phyloP scores from a whole-genome alignment of 768 basidiomycete species.

The Mycena epipterygia region DNA sequence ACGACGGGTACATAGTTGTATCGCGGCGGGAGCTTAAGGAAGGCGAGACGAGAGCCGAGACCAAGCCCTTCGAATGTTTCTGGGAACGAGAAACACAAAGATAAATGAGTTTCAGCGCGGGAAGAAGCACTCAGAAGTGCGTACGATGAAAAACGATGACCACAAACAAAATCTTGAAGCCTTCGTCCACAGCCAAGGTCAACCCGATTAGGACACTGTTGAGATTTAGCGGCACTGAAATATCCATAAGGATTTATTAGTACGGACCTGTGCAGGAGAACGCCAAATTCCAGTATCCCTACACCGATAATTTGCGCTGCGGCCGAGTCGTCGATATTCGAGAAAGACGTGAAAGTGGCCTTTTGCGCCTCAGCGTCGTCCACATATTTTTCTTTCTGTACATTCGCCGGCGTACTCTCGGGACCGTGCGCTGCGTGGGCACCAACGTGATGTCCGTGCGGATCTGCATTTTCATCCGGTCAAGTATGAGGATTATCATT shows the following conservation, averaged over 20 bases:
- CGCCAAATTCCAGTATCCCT: slow-evolving; percentile 94
- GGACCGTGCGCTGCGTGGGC: slow-evolving; percentile 80
- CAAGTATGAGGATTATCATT: not conserved
- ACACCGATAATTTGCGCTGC: slow-evolving; percentile 84
- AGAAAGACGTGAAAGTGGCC: slow-evolving; percentile 76
- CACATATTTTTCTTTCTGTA: slow-evolving; percentile 27
- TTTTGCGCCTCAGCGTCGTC: slow-evolving; percentile 51
- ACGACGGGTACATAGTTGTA: slow-evolving; percentile 70
- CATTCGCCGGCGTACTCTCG: slow-evolving; percentile 47
- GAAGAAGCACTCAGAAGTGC: slow-evolving; percentile 58
- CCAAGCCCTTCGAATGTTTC: slow-evolving; percentile 97
- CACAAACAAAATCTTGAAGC: slow-evolving; percentile 87
- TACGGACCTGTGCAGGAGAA: slow-evolving; percentile 81
- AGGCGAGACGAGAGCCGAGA: slow-evolving; percentile 90
- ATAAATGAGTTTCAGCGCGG: slow-evolving; percentile 66
- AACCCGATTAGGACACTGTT: slow-evolving; percentile 89
- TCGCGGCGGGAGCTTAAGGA: slow-evolving; percentile 68
- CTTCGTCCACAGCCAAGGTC: slow-evolving; percentile 85
- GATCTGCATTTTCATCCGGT: slow-evolving; percentile 53
- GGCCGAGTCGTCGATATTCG: slow-evolving; percentile 86
- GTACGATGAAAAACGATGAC: slow-evolving; percentile 94
- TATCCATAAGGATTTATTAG: slow-evolving; percentile 83
- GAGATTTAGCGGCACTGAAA: slow-evolving; percentile 42
- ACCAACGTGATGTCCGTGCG: slow-evolving; percentile 73
- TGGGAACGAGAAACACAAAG: slow-evolving; percentile 42